Evolutionary conservation across 805 yeast species (phyloP).

Genomic region (Yarrowia sp.): DNA sequence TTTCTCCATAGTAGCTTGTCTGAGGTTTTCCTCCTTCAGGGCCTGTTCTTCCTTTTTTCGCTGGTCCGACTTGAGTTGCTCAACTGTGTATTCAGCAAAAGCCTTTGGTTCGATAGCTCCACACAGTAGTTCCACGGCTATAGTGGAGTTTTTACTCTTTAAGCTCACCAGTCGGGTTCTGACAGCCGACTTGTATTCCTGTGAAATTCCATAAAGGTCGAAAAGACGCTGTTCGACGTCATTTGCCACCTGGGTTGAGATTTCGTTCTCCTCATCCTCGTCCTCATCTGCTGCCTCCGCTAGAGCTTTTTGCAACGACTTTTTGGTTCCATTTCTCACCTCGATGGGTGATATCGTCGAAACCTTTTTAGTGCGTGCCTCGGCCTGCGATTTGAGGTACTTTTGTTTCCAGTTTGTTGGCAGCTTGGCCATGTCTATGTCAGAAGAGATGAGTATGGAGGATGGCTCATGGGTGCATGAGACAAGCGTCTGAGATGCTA

Average conservation of each 20-base stretch:
- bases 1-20: slow-evolving; percentile 8
- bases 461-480: not conserved
- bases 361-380: not conserved
- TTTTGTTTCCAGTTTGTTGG: slow-evolving; percentile 26
- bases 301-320: not conserved
- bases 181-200: slow-evolving; percentile 15
- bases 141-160: not conserved
- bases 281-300: slow-evolving; percentile 4
- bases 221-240: not conserved
- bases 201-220: not conserved
- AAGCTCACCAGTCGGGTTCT: slow-evolving; percentile 11
- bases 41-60: not conserved
- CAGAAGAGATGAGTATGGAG: not conserved
- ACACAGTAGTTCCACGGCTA: slow-evolving; percentile 2
- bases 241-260: slow-evolving; percentile 12
- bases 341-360: not conserved
- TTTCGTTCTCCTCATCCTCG: not conserved
- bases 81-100: slow-evolving; percentile 12
- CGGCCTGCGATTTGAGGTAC: slow-evolving; percentile 18
- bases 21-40: slow-evolving; percentile 3
- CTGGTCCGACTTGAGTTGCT: not conserved
- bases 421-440: slow-evolving; percentile 15
- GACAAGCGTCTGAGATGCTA: not conserved
- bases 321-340: not conserved
- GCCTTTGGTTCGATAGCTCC: slow-evolving; percentile 10